Evolutionary conservation across 352 stramenopile genomes (phyloP).

Genomic region (Pythium pyrilobum): DNA sequence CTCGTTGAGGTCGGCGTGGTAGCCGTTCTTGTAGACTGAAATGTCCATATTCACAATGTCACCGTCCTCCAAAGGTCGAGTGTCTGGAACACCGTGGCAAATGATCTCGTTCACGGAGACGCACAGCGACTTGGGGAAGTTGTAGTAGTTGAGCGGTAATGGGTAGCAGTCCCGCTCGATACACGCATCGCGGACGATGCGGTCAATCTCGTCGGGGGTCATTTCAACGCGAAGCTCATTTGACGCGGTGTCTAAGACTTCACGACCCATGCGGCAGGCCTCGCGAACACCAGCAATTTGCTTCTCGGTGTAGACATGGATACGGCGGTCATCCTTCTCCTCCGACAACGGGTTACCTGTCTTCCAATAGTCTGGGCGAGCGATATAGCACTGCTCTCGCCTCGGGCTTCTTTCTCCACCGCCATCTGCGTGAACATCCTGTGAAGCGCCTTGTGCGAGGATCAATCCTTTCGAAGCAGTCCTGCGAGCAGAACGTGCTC

Average conservation of each 20-base stretch:
- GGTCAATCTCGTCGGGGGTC: conserved; percentile 97
- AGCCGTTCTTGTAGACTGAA: conserved; percentile 95
- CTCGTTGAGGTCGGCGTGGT: conserved; percentile 97
- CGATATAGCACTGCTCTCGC: conserved; percentile 33
- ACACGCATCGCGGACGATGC: conserved; percentile 91
- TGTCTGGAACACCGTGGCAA: conserved; percentile 97
- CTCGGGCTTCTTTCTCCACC: conserved; percentile 22
- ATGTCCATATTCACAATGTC: conserved; percentile 99
- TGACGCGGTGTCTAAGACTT: conserved; percentile 95
- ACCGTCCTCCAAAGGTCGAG: conserved; percentile 90
- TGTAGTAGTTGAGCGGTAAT: conserved; percentile 96
- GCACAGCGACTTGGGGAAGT: conserved; percentile 94
- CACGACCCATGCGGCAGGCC: conserved; percentile 79
- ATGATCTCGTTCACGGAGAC: conserved; percentile 94
- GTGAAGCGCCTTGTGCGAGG: conserved; percentile 94
- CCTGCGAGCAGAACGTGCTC: conserved; percentile 91
- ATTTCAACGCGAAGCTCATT: conserved; percentile 80
- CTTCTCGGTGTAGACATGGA: conserved; percentile 90
- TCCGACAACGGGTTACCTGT: conserved; percentile 71
- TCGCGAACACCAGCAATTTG: conserved; percentile 94
- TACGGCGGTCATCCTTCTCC: conserved; percentile 56
- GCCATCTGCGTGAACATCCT: conserved; percentile 89
- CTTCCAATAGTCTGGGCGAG: conserved; percentile 87
- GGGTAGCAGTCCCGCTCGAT: conserved; percentile 93
- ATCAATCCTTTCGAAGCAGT: conserved; percentile 96